Base-by-base conservation (phyloP, 2,329 filamentous ascomycete species). In the Alternaria sp. region DNA sequence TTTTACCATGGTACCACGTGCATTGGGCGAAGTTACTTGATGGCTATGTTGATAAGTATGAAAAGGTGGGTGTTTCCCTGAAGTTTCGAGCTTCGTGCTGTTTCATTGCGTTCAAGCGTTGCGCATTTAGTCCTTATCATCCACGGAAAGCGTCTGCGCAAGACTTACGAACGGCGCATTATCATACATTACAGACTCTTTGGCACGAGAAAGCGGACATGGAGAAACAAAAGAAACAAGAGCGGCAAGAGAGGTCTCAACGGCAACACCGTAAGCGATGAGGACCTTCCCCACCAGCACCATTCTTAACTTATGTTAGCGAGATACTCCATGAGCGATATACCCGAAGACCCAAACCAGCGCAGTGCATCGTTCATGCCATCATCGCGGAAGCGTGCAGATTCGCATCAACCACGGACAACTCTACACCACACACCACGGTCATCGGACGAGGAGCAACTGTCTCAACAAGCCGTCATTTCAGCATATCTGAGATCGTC, bases 331-430 rank as follows among this genome's bases (percentile, higher is more conserved):
- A 64, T 64, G 51, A 44, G 58, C 43, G 46, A 68, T 28, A 54
- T 63, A 6, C 26, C 55, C 4, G 57, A 61, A 46, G 49, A 61
- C 23, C 40, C 36, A 26, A 57, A 56, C 10, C 40, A 59, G 28
- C 52, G 43, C n/a, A 15, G 13, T 36, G 45, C 51, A 40, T 45
- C 36, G 19, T 50, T 44, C 23, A 50, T 36, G 25, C 26, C 56
- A 10, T 59, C 54, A 54, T 59, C 56, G 11, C 69, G 67, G 45
- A 63, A 62, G 54, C 59, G 67, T 13, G 61, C 59, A 52, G 67
- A 67, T 19, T 68, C 63, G 32, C 62, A 63, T 25, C 67, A 68
- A 32, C 49, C 63, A n/a, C 45, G 25, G 25, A 36, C 55, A 36
- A 36, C 52, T 26, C 49, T 54, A 43, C 45, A 44, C 60, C 17